Evolutionary conservation across 1,284 basidiomycete genomes (phyloP), one percentile per base, ranked within the genome.

Genomic region (Rhizoctonia solani): DNA sequence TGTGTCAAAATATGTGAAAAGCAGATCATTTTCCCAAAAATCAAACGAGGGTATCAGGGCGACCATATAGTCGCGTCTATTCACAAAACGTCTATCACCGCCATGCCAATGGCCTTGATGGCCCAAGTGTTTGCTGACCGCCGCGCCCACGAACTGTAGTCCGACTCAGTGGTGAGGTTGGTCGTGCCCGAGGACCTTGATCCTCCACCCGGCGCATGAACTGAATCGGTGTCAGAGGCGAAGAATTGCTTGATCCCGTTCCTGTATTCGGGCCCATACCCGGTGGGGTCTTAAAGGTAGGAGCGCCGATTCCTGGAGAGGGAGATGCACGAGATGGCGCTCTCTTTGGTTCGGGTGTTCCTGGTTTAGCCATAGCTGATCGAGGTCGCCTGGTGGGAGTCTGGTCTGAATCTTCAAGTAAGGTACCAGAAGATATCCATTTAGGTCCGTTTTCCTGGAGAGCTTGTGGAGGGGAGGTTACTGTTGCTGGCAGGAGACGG

Each of bases 361-460:
- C 23, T 69, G 74, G 19, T 81, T 80, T 34, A 82, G 81, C 0
- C 80, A 74, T n/a, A 76, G 73, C 13, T 50, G 8, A 34, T 55
- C 25, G 25, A 29, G 54, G n/a, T 42, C 63, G 47, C 52, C 54
- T 46, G 44, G 54, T 55, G 39, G 65, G 30, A 19, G 79, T 73
- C 70, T 77, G 76, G 68, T 80, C 79, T 27, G 76, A 72, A 8
- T 81, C 78, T 73, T 88, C 86, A 25, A 86, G 77, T 14, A 92
- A 77, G 2, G 85, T 87, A 1, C 85, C 77, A n/a, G 91, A 89
- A 73, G 83, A 91, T 69, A 93, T 91, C 90, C 90, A 93, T 71
- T 84, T 87, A 72, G 90, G 87, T 70, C 88, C 87, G 39, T 71
- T 70, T 79, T 81, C 3, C 44, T 79, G 75, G 34, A 82, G 82